phyloP scores from a whole-genome alignment of 2,329 filamentous ascomycete genomes.

The Phyllosticta citribraziliensis region DNA sequence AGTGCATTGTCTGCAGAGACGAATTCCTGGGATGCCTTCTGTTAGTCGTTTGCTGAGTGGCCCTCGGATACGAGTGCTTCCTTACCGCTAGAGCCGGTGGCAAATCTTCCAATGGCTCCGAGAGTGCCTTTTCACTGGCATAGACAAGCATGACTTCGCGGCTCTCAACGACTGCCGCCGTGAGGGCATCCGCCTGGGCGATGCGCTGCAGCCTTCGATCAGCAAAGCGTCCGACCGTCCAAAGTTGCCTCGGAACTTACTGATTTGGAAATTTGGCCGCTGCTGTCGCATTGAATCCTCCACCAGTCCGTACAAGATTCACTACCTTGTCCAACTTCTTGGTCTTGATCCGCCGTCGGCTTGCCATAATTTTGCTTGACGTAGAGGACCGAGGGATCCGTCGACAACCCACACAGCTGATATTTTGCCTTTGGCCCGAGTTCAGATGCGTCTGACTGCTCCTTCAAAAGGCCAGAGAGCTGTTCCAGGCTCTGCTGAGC shows the following conservation, averaged over 20 bases:
- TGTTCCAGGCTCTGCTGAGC: constrained; percentile 2
- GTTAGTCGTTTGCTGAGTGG: neutral
- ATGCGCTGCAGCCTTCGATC: constrained; percentile 22
- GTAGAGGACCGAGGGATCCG: constrained; percentile 5
- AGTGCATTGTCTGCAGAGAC: constrained; percentile 39
- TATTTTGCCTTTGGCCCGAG: neutral
- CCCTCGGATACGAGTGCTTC: neutral
- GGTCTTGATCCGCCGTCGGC: neutral
- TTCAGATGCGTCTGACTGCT: neutral
- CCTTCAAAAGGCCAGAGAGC: constrained; percentile 7
- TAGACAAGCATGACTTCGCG: constrained; percentile 49
- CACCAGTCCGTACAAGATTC: constrained; percentile 4
- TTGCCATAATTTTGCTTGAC: neutral
- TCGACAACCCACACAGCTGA: constrained; percentile 7
- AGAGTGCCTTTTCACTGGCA: constrained; percentile 37
- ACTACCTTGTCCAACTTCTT: neutral
- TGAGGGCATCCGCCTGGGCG: constrained; percentile 44
- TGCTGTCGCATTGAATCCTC: constrained; percentile 9
- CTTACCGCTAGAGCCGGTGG: constrained; percentile 13
- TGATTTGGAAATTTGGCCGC: constrained; percentile 5
- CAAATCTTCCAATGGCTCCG: neutral
- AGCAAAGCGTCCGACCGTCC: neutral
- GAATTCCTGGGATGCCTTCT: constrained; percentile 25
- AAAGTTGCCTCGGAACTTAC: neutral
- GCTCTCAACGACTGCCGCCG: constrained; percentile 43